Evolutionary conservation across 31 red algal genomes (phyloP).

Genomic region (Asparagopsis taxiformis): DNA sequence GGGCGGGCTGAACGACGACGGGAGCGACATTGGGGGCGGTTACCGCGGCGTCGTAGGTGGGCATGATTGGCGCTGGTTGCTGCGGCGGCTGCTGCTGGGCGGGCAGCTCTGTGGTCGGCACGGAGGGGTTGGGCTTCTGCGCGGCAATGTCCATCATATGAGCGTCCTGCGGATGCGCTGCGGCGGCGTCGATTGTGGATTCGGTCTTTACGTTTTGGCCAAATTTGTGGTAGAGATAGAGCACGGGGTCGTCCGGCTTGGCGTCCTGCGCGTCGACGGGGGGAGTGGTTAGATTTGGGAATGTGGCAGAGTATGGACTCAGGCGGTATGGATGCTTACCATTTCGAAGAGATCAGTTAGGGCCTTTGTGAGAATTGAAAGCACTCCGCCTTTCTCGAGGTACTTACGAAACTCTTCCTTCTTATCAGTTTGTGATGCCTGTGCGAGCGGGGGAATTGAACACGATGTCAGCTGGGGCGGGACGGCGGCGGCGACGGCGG

Average conservation of each 20-base stretch:
- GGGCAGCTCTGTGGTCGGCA: too few species aligned
- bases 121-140: conserved; percentile 7
- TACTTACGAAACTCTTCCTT: conserved; percentile 68
- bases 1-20: too few species aligned
- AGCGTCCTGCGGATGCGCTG: conserved; percentile 5
- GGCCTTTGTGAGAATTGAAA: conserved; percentile 47
- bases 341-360: conserved; percentile 75
- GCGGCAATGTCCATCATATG: conserved; percentile 24
- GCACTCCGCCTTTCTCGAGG: conserved; percentile 59
- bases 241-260: conserved; percentile 39
- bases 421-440: conserved; percentile 43
- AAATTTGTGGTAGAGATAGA: conserved; percentile 34
- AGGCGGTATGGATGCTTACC: conserved; percentile 14
- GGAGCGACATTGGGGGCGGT: too few species aligned
- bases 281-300: neutral
- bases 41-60: too few species aligned
- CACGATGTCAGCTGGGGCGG: neutral
- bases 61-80: too few species aligned
- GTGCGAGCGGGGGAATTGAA: neutral
- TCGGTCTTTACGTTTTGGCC: conserved; percentile 26
- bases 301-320: neutral
- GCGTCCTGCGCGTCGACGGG: conserved; percentile 14
- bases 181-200: neutral
- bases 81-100: too few species aligned
- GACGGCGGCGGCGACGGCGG: neutral